A percentile compares a stretch with the other conserved stretches of the same genome.
Conservation (phyloP, 768 basidiomycete species). For the Lyophyllum atratum region DNA sequence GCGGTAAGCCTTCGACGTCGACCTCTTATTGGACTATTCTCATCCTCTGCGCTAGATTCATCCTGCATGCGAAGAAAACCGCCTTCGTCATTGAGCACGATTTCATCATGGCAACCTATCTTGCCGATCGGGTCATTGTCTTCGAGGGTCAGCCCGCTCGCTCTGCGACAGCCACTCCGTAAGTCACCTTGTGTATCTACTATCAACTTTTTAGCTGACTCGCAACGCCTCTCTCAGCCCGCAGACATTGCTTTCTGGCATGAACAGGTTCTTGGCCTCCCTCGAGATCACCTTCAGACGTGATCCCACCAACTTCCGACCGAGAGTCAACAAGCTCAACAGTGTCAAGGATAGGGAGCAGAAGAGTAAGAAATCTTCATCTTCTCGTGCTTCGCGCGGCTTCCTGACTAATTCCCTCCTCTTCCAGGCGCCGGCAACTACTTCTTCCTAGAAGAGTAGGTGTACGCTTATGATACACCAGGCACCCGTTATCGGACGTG, state of each 20-base stretch:
- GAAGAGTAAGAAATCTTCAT: conserved; percentile 55
- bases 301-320: conserved; percentile 93
- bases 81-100: conserved; percentile 99
- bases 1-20: conserved; percentile 48
- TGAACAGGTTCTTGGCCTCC: conserved; percentile 96
- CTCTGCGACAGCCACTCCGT: conserved; percentile 89
- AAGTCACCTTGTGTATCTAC: conserved; percentile 29
- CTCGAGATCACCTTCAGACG: conserved; percentile 98
- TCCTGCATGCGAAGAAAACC: conserved; percentile 95
- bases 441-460: conserved; percentile 88
- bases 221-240: conserved; percentile 52
- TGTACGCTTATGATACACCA: background rate
- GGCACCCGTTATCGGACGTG: background rate
- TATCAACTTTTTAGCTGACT: background rate
- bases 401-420: background rate
- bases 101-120: conserved; percentile 99
- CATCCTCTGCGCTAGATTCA: conserved; percentile 55
- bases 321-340: conserved; percentile 83
- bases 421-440: conserved; percentile 76
- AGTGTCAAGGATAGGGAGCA: conserved; percentile 90
- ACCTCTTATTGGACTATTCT: conserved; percentile 5
- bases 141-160: conserved; percentile 88
- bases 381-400: background rate
- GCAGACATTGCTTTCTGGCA: conserved; percentile 91
- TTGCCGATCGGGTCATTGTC: conserved; percentile 96